Percentiles rank a stretch among this genome's conserved stretches.
phyloP scores from a whole-genome alignment of 2,329 filamentous ascomycete species.

The Aspergillus pseudotamarii region DNA sequence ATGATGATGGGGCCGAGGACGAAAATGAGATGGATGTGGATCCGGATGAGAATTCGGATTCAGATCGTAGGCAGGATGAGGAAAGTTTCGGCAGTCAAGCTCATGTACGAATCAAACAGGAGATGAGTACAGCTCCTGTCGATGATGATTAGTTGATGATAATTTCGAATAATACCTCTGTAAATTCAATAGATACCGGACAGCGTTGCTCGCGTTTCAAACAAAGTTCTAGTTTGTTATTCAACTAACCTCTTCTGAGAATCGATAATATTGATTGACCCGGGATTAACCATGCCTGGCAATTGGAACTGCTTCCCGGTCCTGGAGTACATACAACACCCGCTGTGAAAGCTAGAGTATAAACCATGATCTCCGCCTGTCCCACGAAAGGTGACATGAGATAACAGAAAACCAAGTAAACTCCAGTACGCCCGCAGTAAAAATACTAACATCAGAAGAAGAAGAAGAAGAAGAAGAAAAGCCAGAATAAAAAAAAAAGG shows the following conservation, averaged over 20 bases:
- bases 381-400: background rate
- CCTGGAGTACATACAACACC: background rate
- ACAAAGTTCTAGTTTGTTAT: background rate
- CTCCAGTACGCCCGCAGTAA: background rate
- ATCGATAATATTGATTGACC: background rate
- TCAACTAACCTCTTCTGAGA: background rate
- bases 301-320: background rate
- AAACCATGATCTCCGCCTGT: background rate
- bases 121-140: slow-evolving; percentile 15
- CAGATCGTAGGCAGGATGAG: slow-evolving; percentile 1
- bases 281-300: background rate
- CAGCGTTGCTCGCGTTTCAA: background rate
- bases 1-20: slow-evolving; percentile 27
- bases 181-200: background rate
- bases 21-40: slow-evolving; percentile 9
- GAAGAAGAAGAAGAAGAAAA: background rate
- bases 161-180: background rate
- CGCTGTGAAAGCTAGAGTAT: background rate
- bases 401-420: background rate
- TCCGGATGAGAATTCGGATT: slow-evolving; percentile 12
- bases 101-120: slow-evolving; percentile 22
- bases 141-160: slow-evolving; percentile 5
- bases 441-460: slow-evolving; percentile 4
- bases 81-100: slow-evolving; percentile 12
- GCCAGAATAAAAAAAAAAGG: background rate